Conservation (phyloP, 192 early-diverging fungal species). For the Coemansia sp. region DNA sequence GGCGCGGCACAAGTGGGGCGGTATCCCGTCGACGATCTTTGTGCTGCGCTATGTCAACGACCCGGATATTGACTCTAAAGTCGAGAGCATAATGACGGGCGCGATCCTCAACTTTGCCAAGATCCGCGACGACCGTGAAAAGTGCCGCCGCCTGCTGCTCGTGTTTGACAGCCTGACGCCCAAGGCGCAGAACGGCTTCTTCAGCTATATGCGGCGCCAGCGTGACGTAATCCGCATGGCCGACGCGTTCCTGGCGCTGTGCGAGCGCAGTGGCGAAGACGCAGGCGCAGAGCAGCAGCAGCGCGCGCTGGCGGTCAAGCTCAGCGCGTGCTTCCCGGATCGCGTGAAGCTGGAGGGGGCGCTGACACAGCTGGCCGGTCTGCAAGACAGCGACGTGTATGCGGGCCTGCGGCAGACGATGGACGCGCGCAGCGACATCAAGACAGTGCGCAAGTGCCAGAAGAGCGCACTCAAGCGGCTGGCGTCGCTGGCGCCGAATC, state of each 20-base stretch:
- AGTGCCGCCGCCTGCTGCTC: slow-evolving; percentile 62
- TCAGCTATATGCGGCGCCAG: slow-evolving; percentile 72
- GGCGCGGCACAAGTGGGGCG: slow-evolving; percentile 64
- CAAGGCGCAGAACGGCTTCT: slow-evolving; percentile 71
- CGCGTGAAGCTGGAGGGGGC: slow-evolving; percentile 57
- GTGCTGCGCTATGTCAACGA: slow-evolving; percentile 87
- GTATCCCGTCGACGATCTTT: slow-evolving; percentile 82
- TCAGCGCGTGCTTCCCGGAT: slow-evolving; percentile 66
- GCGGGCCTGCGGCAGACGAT: slow-evolving; percentile 69
- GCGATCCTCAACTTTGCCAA: slow-evolving; percentile 45
- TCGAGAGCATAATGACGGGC: slow-evolving; percentile 42
- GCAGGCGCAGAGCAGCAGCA: slow-evolving; percentile 50
- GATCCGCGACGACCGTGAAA: slow-evolving; percentile 43
- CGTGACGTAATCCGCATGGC: slow-evolving; percentile 62
- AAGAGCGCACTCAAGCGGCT: slow-evolving; percentile 68
- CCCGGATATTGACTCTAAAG: slow-evolving; percentile 62
- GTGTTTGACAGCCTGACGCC: slow-evolving; percentile 64
- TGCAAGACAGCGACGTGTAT: slow-evolving; percentile 67
- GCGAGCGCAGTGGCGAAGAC: slow-evolving; percentile 57
- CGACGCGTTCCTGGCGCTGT: slow-evolving; percentile 57
- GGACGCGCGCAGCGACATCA: slow-evolving; percentile 66
- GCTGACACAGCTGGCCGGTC: slow-evolving; percentile 68
- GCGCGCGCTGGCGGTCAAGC: slow-evolving; percentile 52
- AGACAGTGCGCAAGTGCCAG: slow-evolving; percentile 69
- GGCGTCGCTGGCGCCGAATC: slow-evolving; percentile 57